These are phyloP conservation scores for Guillardia theta DNA, from an alignment of 78 protist species.

Conservation along the genomic window DNA sequence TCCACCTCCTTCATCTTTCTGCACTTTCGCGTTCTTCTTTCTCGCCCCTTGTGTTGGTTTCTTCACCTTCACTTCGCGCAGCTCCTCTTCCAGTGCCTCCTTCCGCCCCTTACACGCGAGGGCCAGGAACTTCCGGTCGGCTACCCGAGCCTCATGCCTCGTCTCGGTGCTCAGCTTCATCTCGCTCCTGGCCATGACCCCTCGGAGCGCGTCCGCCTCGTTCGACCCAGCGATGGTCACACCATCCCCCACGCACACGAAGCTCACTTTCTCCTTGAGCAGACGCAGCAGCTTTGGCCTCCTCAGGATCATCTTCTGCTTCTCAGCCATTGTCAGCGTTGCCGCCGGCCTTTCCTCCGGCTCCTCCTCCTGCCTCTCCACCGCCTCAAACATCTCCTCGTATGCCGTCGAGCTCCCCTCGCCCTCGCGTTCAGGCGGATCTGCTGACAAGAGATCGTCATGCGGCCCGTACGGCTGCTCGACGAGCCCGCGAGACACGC, in stretches of 20 bases:
- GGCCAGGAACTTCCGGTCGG: background rate
- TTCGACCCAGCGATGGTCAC: background rate
- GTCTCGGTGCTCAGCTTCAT: background rate
- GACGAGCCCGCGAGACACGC: background rate
- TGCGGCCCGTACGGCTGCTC: background rate
- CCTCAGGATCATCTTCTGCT: background rate
- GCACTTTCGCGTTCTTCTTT: too few species aligned
- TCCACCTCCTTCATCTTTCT: background rate
- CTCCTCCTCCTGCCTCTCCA: background rate
- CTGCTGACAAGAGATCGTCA: too few species aligned
- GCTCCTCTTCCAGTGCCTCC: background rate
- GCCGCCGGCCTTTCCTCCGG: background rate
- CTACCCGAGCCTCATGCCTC: background rate
- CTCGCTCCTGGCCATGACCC: background rate
- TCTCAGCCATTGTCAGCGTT: too few species aligned
- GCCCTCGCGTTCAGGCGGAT: background rate
- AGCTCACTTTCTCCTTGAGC: background rate
- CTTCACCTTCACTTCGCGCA: background rate
- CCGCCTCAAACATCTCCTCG: background rate
- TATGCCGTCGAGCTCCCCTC: background rate
- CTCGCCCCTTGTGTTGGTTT: too few species aligned
- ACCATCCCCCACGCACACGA: background rate
- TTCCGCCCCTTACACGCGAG: background rate
- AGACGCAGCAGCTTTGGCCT: background rate
- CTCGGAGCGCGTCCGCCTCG: background rate